A percentile compares a stretch with the other conserved stretches of the same genome.
Conservation (phyloP, 768 basidiomycete species). For the Pleurotus cornucopiae region DNA sequence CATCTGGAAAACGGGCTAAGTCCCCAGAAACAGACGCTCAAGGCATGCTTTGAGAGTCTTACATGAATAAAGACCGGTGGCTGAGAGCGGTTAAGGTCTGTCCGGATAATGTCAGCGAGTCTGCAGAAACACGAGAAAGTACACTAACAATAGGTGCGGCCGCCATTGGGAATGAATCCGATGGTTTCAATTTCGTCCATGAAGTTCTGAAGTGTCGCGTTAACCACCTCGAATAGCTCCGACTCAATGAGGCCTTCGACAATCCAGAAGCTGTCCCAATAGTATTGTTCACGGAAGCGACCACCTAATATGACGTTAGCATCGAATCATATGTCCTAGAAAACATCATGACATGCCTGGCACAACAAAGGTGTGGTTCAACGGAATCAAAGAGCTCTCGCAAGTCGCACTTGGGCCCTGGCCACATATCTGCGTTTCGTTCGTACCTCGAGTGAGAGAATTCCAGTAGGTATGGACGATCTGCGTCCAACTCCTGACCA, state of each 20-base stretch:
- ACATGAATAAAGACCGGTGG: constrained; percentile 87
- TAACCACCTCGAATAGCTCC: constrained; percentile 66
- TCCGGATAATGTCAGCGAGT: neutral
- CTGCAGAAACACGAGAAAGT: neutral
- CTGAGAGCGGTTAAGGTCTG: constrained; percentile 87
- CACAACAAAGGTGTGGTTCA: constrained; percentile 89
- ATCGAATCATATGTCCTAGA: too few relatives aligned
- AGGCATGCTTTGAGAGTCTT: constrained; percentile 12
- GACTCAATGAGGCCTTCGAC: constrained; percentile 82
- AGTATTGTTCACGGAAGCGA: constrained; percentile 83
- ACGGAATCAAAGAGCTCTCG: constrained; percentile 81
- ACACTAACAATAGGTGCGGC: constrained; percentile 76
- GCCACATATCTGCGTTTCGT: constrained; percentile 59
- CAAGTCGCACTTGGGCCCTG: constrained; percentile 47
- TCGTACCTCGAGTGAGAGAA: constrained; percentile 72
- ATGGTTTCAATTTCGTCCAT: constrained; percentile 86
- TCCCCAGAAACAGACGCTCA: neutral
- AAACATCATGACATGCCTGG: constrained; percentile 45
- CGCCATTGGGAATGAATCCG: constrained; percentile 95
- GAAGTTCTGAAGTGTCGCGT: constrained; percentile 84
- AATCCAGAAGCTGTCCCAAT: constrained; percentile 79
- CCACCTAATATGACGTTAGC: constrained; percentile 30
- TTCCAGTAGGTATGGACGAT: constrained; percentile 88
- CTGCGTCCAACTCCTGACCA: constrained; percentile 68
- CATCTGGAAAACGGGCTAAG: constrained; percentile 51